These are phyloP conservation scores for Cajanus cajan DNA, from an alignment of 306 rosid genomes.

Conservation along the genomic window DNA sequence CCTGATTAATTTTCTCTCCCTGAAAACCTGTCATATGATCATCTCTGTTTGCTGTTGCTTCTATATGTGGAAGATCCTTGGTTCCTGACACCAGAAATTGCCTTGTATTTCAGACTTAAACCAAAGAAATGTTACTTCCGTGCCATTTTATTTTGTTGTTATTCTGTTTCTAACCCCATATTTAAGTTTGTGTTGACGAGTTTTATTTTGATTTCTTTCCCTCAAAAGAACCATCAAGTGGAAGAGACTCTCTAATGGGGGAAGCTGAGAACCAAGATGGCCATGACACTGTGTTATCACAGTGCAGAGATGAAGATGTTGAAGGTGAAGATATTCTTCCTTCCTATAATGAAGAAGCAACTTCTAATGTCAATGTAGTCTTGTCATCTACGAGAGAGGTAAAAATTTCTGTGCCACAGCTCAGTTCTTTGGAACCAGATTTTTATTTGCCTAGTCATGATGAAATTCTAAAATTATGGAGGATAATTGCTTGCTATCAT, in stretches of 20 bases:
- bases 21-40: neutral
- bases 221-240: slow-evolving; percentile 46
- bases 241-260: slow-evolving; percentile 32
- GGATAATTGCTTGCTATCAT: slow-evolving; percentile 61
- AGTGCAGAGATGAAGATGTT: slow-evolving; percentile 32
- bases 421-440: slow-evolving; percentile 49
- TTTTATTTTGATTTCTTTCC: slow-evolving; percentile 37
- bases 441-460: slow-evolving; percentile 56
- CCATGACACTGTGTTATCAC: slow-evolving; percentile 36
- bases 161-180: slow-evolving; percentile 13
- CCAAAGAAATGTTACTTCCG: neutral
- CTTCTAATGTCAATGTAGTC: slow-evolving; percentile 54
- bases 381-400: slow-evolving; percentile 70
- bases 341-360: slow-evolving; percentile 40
- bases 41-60: slow-evolving; percentile 12
- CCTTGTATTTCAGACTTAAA: neutral
- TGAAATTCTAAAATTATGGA: slow-evolving; percentile 53
- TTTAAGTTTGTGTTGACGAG: neutral
- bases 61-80: neutral
- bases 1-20: slow-evolving; percentile 7
- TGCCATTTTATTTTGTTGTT: neutral
- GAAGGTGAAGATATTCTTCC: slow-evolving; percentile 32
- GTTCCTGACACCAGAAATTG: slow-evolving; percentile 1
- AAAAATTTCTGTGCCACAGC: slow-evolving; percentile 64
- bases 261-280: slow-evolving; percentile 38